phyloP scores from a whole-genome alignment of 768 basidiomycete genomes.

The Amanita thiersii region DNA sequence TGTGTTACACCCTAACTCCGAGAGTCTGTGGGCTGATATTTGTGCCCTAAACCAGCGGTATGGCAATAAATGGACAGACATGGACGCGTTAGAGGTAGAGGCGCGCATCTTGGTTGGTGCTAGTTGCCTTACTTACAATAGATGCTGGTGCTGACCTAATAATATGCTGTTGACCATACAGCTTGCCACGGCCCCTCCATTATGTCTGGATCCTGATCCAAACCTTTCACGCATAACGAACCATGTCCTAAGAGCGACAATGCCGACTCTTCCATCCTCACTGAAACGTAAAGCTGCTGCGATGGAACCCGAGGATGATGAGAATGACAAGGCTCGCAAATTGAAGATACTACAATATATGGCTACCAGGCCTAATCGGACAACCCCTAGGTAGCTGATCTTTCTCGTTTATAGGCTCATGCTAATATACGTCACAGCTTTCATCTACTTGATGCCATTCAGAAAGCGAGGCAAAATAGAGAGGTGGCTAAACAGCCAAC shows the following conservation, averaged over 20 bases:
- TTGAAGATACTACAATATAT: constrained; percentile 75
- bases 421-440: constrained; percentile 30
- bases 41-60: constrained; percentile 57
- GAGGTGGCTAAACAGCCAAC: constrained; percentile 18
- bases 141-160: constrained; percentile 8
- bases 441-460: constrained; percentile 46
- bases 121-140: constrained; percentile 4
- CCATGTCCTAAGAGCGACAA: constrained; percentile 62
- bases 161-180: constrained; percentile 19
- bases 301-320: constrained; percentile 68
- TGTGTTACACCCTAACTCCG: constrained; percentile 69
- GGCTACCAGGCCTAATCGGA: constrained; percentile 47
- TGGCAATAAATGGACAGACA: constrained; percentile 59
- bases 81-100: constrained; percentile 66
- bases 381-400: constrained; percentile 40
- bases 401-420: constrained; percentile 1
- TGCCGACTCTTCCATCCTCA: constrained; percentile 63
- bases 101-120: constrained; percentile 60
- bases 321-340: constrained; percentile 63
- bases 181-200: constrained; percentile 67
- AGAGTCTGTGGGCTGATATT: constrained; percentile 75
- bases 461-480: constrained; percentile 19
- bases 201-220: constrained; percentile 76
- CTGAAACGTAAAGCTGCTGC: constrained; percentile 71
- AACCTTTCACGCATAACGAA: constrained; percentile 73